Evolutionary conservation across 352 stramenopile genomes (phyloP), one percentile per base, ranked within the genome.

Genomic region (Phytopythium sindhum): DNA sequence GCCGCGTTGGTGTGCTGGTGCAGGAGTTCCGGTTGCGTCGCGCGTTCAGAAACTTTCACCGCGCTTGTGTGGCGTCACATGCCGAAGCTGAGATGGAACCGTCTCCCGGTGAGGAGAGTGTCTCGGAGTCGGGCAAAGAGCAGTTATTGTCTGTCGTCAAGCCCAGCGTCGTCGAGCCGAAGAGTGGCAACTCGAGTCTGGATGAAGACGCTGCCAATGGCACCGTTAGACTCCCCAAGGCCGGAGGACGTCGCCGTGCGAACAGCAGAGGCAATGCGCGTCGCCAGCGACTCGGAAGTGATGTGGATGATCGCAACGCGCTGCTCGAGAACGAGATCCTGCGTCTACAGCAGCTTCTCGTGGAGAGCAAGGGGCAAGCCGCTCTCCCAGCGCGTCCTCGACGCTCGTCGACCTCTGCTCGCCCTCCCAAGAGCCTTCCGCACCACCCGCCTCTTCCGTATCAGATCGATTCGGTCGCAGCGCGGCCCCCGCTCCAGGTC

Each of bases 321-420:
- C 42, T 80, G 26, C 60, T 91, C 6, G 81, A 90, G 55, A 77
- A 78, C 58, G 84, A 93, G 62, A 91, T 93, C 44, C 58, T 91
- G 64, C 81, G 84, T 12, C 72, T 93, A n/a, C 82, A 91, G 62
- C 74, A 88, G 35, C 78, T 93, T 67, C 79, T 93, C 17, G 60
- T 86, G 12, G 73, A 90, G 45, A 84, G 87, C 51, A 81, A 72
- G 35, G 68, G 51, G 26, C 66, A 28, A 31, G 47, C 59, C 2
- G 33, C 37, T 23, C 33, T 23, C 52, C 57, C 69, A 60, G 37
- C 42, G 24, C 64, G 58, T 55, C 55, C 55, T 17, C 57, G 52
- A 4, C 69, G 62, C 19, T 66, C 69, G 17, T 77, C 60, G 35
- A 66, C 52, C 19, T 35, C 59, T 52, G 48, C 64, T 54, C 70